Evolutionary conservation across 169 alveolate genomes (phyloP).

Genomic region (Plasmodium gonderi): DNA sequence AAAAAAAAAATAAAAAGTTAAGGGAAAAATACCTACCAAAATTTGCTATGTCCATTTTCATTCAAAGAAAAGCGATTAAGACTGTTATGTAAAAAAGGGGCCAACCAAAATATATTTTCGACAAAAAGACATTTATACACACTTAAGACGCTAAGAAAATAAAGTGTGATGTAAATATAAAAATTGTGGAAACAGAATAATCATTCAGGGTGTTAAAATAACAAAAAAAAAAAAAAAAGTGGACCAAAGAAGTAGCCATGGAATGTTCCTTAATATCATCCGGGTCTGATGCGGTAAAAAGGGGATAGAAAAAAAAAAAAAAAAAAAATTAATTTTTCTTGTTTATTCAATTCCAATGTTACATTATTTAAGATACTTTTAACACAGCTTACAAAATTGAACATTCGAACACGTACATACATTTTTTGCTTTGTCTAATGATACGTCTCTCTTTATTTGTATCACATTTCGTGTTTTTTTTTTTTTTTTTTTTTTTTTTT

Average conservation of each 20-base stretch:
- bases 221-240: neutral
- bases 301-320: constrained; percentile 1
- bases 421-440: neutral
- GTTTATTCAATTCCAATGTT: neutral
- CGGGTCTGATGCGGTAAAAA: constrained; percentile 71
- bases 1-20: too few species aligned
- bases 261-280: constrained; percentile 40
- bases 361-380: neutral
- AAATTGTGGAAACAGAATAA: neutral
- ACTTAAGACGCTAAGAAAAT: too few species aligned
- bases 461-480: neutral
- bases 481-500: neutral
- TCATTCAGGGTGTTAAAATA: neutral
- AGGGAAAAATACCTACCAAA: too few species aligned
- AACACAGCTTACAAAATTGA: neutral
- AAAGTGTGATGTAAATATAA: too few species aligned
- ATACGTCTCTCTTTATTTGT: neutral
- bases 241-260: constrained; percentile 5
- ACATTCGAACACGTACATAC: neutral
- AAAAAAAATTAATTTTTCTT: neutral
- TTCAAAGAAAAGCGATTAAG: too few species aligned
- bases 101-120: too few species aligned
- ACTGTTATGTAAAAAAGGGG: too few species aligned
- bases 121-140: too few species aligned
- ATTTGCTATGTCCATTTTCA: too few species aligned